Conservation (phyloP, 1,284 basidiomycete species). For the Bjerkandera adusta region DNA sequence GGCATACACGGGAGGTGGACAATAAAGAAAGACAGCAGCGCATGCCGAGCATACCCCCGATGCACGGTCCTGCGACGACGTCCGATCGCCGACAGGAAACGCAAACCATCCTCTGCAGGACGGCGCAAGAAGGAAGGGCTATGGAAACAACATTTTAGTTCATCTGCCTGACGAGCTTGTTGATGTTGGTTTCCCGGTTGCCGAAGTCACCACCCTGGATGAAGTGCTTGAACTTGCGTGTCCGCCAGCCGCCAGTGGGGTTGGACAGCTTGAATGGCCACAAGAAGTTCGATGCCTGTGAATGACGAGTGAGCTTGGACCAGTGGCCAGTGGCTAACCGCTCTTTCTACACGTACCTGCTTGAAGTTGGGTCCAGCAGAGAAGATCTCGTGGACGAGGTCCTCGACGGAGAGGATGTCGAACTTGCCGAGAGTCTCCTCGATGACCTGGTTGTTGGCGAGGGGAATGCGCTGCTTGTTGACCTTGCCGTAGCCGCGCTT, state of each 20-base stretch:
- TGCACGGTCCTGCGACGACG: constrained; percentile 23
- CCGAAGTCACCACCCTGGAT: constrained; percentile 96
- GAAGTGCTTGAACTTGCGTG: constrained; percentile 94
- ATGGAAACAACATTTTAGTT: constrained; percentile 50
- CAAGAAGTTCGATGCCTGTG: constrained; percentile 86
- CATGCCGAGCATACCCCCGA: constrained; percentile 39
- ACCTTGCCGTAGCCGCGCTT: constrained; percentile 99
- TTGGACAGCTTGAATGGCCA: constrained; percentile 99
- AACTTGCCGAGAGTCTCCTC: constrained; percentile 91
- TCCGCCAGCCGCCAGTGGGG: constrained; percentile 97
- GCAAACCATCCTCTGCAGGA: constrained; percentile 17
- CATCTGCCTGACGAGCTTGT: constrained; percentile 97
- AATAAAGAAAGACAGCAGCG: constrained; percentile 24
- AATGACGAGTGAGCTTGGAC: constrained; percentile 1
- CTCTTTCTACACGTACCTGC: constrained; percentile 56
- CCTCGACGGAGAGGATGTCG: constrained; percentile 97
- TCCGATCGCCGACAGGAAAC: constrained; percentile 14
- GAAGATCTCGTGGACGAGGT: constrained; percentile 97
- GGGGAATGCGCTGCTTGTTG: constrained; percentile 95
- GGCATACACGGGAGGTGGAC: constrained; percentile 22
- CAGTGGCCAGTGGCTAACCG: not conserved
- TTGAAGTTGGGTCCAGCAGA: constrained; percentile 99
- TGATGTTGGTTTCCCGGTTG: constrained; percentile 95
- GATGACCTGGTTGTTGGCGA: constrained; percentile 93
- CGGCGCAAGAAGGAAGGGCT: constrained; percentile 9